Base-by-base conservation (phyloP, 1,284 basidiomycete species). In the Irpex lacteus region DNA sequence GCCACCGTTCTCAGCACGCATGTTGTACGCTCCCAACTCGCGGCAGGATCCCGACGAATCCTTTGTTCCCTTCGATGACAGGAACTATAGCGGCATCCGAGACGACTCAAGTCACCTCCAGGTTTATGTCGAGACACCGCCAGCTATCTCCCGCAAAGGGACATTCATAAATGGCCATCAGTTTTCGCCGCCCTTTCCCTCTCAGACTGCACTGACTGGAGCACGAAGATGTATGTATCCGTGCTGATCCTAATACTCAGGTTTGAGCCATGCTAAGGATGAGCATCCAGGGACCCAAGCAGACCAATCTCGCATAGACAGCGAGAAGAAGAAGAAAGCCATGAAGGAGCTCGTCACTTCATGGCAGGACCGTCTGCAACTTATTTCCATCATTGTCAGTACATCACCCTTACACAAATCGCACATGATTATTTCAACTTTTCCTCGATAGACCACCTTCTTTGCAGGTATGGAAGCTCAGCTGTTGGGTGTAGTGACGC, bases 391-490 rank as follows among this genome's bases (percentile, higher is more conserved):
- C 26, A 68, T 72, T 11, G 76, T 76, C 53, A 66, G 73, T 56
- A 53, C 37, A 15, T 60, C 40, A 63, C 18, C 6, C 9, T 18
- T 47, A 3, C 13, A 5, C 11, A 47, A 13, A 21, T 26, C 38
- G 7, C 40, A 44, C 36, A 34, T 5, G 4, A 6, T 34, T 34
- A 34, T 34, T 32, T 4, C 4, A 32, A 32, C 3, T 2, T 32
- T 4, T 4, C 32, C 32, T 32, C 9, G 8, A 37, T 52, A 80
- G 78, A 76, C 77, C 0, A 75, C 75, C 7, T 79, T 80, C 70
- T 80, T 78, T 63, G 75, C 77, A 2, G 73, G 75, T 15, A 74
- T 77, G 54, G 77, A 80, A 68, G 70, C 74, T 18, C 70, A 77
- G 53, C 60, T 78, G 6, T 69, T 78, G 9, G 72, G 73, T 5